These are phyloP conservation scores for Tulasnella sp. DNA, from an alignment of 768 basidiomycete species.

Conservation along the genomic window DNA sequence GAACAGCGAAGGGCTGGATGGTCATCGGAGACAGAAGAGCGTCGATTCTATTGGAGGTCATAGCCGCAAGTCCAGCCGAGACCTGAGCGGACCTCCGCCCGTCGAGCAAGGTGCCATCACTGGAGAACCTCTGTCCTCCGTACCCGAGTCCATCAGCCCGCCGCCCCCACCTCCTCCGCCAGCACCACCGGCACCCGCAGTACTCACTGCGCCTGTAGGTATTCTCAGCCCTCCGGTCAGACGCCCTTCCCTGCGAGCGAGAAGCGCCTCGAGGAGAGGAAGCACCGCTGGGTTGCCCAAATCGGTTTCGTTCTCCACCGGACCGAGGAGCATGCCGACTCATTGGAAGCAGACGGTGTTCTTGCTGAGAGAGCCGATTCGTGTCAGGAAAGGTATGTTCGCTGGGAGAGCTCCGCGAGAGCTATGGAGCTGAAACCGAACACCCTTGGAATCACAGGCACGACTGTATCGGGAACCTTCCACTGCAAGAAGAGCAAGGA, in stretches of 20 bases:
- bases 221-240: background rate
- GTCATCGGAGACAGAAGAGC: slow-evolving; percentile 5
- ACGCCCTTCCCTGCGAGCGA: background rate
- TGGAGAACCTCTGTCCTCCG: background rate
- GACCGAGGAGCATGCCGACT: slow-evolving; percentile 74
- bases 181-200: background rate
- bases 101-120: background rate
- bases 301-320: slow-evolving; percentile 56
- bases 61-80: slow-evolving; percentile 18
- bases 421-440: no score
- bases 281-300: slow-evolving; percentile 34
- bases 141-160: background rate
- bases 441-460: slow-evolving; percentile 45
- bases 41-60: background rate
- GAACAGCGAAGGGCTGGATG: slow-evolving; percentile 3
- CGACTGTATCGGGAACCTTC: slow-evolving; percentile 67
- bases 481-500: slow-evolving; percentile 63
- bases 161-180: slow-evolving; percentile 3
- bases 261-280: slow-evolving; percentile 13
- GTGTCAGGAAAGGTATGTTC: slow-evolving; percentile 65
- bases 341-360: slow-evolving; percentile 98
- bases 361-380: slow-evolving; percentile 65
- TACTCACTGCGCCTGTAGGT: background rate
- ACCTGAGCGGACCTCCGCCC: background rate
- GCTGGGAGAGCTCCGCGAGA: no score